These are phyloP conservation scores for Monosporascus sp. DNA, from an alignment of 2,329 filamentous ascomycete genomes.

Conservation along the genomic window DNA sequence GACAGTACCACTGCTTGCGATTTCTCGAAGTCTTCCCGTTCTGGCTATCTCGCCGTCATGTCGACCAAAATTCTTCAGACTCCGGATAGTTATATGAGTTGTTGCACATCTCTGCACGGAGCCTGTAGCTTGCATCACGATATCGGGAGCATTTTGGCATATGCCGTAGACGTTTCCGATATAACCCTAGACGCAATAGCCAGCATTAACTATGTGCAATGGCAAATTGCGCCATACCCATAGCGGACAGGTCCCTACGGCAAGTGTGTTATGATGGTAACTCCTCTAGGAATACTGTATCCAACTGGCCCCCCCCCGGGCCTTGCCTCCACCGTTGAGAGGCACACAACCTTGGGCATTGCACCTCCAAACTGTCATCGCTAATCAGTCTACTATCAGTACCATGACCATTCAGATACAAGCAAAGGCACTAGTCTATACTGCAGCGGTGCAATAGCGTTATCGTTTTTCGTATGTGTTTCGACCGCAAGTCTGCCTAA, in stretches of 20 bases:
- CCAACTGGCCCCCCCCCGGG: background rate
- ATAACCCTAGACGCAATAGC: too few species aligned
- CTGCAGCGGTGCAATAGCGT: too few species aligned
- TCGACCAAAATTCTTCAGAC: constrained; percentile 10
- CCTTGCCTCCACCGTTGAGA: background rate
- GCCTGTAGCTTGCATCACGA: background rate
- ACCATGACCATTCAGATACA: too few species aligned
- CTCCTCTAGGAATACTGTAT: too few species aligned
- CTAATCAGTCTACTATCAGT: too few species aligned
- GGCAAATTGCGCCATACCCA: background rate
- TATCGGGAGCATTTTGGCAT: background rate
- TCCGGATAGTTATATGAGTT: background rate
- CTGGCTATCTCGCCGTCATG: constrained; percentile 18
- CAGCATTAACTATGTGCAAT: too few species aligned
- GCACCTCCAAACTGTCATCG: background rate
- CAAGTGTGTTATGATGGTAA: background rate
- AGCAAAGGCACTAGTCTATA: too few species aligned
- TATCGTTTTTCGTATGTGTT: too few species aligned
- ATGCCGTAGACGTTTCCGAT: too few species aligned
- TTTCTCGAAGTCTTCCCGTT: constrained; percentile 28
- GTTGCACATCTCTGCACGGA: background rate
- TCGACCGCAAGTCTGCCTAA: too few species aligned
- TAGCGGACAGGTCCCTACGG: too few species aligned
- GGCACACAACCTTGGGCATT: constrained; percentile 1
- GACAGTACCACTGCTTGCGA: constrained; percentile 17